Percentiles rank a stretch among this genome's conserved stretches.
These are phyloP conservation scores for Lophiotrema nucula DNA, from an alignment of 495 filamentous ascomycete species.

Conservation along the genomic window DNA sequence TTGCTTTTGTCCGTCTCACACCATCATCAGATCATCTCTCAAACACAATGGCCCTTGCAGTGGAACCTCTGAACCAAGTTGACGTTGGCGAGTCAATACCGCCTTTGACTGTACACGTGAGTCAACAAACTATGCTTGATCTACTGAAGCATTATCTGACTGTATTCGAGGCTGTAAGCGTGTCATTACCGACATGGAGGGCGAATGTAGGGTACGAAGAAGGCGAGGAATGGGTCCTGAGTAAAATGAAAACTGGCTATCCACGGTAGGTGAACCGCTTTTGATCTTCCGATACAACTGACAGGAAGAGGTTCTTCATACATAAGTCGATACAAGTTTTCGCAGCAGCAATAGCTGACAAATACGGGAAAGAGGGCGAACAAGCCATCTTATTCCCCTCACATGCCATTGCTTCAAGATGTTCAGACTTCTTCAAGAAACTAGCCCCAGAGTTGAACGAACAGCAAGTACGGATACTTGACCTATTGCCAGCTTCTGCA, in stretches of 20 bases:
- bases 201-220: slow-evolving; percentile 92
- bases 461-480: slow-evolving; percentile 59
- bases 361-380: slow-evolving; percentile 60
- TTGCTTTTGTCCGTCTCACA: no score
- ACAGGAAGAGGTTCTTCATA: slow-evolving; percentile 74
- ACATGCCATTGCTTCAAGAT: slow-evolving; percentile 61
- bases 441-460: slow-evolving; percentile 51
- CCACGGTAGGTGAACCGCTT: slow-evolving; percentile 58
- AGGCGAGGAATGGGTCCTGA: slow-evolving; percentile 79
- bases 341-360: slow-evolving; percentile 62
- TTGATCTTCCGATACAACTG: slow-evolving; percentile 3
- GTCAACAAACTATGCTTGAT: slow-evolving; percentile 8
- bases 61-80: slow-evolving; percentile 22
- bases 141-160: neutral
- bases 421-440: slow-evolving; percentile 66
- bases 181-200: slow-evolving; percentile 92
- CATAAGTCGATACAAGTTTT: slow-evolving; percentile 79
- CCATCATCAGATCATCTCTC: no score
- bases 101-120: slow-evolving; percentile 35
- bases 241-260: slow-evolving; percentile 86
- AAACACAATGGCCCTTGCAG: slow-evolving; percentile 19
- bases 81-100: slow-evolving; percentile 35
- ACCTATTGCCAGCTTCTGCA: slow-evolving; percentile 57
- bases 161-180: slow-evolving; percentile 79
- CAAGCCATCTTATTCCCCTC: slow-evolving; percentile 82